A percentile compares a stretch with the other conserved stretches of the same genome.
Conservation (phyloP, 2,329 filamentous ascomycete genomes). For the Beauveria medogensis region DNA sequence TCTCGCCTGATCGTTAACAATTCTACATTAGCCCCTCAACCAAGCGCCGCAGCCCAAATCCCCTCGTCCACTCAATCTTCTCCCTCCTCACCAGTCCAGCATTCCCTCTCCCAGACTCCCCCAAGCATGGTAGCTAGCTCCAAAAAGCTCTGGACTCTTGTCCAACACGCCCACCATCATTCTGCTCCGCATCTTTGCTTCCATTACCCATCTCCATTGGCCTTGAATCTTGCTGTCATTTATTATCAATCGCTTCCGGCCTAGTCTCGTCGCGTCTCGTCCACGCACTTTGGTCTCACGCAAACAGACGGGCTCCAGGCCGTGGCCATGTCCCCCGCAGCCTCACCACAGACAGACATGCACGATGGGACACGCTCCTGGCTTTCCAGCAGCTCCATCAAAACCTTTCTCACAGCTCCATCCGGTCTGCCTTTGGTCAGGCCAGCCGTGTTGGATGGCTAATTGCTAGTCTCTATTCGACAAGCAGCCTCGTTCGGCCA, state of each 20-base stretch:
- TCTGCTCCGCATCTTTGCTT: conserved; percentile 7
- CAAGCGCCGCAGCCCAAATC: background rate
- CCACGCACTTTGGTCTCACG: background rate
- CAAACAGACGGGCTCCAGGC: background rate
- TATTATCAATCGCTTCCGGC: conserved; percentile 2
- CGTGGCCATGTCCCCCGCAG: background rate
- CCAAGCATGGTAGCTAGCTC: background rate
- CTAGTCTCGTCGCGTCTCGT: background rate
- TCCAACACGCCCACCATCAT: background rate
- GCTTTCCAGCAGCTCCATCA: background rate
- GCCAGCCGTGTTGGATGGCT: background rate
- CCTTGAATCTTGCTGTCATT: background rate
- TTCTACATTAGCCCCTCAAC: too few relatives aligned
- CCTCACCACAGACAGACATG: background rate
- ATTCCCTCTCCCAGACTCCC: background rate
- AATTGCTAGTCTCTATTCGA: background rate
- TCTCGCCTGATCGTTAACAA: too few relatives aligned
- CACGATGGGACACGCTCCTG: too few relatives aligned
- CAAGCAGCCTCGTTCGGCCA: background rate
- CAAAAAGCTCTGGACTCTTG: background rate
- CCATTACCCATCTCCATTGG: background rate
- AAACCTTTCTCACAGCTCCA: background rate
- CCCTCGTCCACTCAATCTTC: background rate
- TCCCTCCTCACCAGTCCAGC: background rate
- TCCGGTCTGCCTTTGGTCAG: background rate